Evolutionary conservation across 768 basidiomycete species (phyloP), one percentile per base, ranked within the genome.

Genomic region (Hygrophorus russula): DNA sequence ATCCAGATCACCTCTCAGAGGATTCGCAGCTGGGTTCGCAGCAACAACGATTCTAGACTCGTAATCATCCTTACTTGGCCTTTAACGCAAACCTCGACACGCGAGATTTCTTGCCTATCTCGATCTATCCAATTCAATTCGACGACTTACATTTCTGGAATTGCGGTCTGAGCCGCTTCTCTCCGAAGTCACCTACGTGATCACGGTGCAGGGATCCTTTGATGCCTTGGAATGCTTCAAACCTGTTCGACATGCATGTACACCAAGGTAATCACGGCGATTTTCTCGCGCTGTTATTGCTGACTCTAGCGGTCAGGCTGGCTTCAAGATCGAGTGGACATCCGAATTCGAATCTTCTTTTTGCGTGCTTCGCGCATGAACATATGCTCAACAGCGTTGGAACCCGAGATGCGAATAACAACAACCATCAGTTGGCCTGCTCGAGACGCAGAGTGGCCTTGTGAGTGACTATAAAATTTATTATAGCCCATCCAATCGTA

Each of bases 161-260:
- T 28, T 13, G n/a, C n/a, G n/a, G n/a, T 59, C 57, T 1, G 57
- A 61, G 46, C 59, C 59, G n/a, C n/a, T 56, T n/a, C 48, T 60
- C 5, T 51, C 58, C 2, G 59, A 60, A 44, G 58, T 58, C n/a
- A 53, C 59, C 11, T 58, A 49, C 37, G 28, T 4, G 11, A 20
- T 51, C 19, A 56, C 58, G 53, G 14, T 8, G 19, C 15, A 17
- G 11, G 9, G 19, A 9, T 45, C 39, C 4, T 46, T 51, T 35
- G 45, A 55, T 39, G 36, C 45, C 11, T 41, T 42, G 10, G 18
- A 44, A 13, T 31, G 42, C 5, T 46, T 55, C 10, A 41, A 39
- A 41, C 20, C 20, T 13, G 40, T 57, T 54, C 36, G 40, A 46
- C 1, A n/a, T n/a, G n/a, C n/a, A n/a, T n/a, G 41, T 61, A 10